Base-by-base conservation (phyloP, 345 rosid species). In the Atalantia buxifolia region DNA sequence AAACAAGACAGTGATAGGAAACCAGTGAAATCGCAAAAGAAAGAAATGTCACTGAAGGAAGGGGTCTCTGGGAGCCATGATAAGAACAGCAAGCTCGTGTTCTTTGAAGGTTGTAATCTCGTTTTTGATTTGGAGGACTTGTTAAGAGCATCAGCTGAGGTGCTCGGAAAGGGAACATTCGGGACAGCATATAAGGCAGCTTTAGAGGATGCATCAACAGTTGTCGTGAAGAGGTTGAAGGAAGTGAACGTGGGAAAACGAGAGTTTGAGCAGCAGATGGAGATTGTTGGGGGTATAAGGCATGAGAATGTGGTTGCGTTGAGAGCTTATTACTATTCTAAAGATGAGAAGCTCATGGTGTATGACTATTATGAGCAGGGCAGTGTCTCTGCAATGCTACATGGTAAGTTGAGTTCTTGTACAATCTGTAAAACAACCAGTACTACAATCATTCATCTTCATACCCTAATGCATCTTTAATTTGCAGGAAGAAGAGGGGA, bases 101-200 rank as follows among this genome's bases (percentile, higher is more conserved):
- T 94, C 85, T 96, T 92, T 66, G 90, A 94, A 83, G 98, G 98
- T 18, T 89, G 92, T 81, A 90, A 83, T 77, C 92, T 89, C 75
- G 94, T 86, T 36, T 94, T 94, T 61, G 93, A 94, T 76, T 82
- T 94, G 57, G 98, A 94, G 85, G 98, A 94, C 83, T 83, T 96
- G 83, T 79, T 94, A 82, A 90, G 97, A 76, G 98, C 99, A 36
- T 96, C 98, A 36, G 98, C 99, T n/a, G 97, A 94, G 88, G 97
- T 96, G 78, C 86, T 94, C 30, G 98, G 97, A 73, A 96, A 96
- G 74, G 99, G 97, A n/a, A 84, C 90, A n/a, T 90, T 89, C 42
- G 98, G 98, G 50, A 88, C 93, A 81, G 89, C 92, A 9, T 96
- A 96, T 67, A 94, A 90, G 84, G 99, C 98, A 1, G 94, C 89